Evolutionary conservation across 768 basidiomycete genomes (phyloP).

Genomic region (Rhodosporidiobolus sp.): DNA sequence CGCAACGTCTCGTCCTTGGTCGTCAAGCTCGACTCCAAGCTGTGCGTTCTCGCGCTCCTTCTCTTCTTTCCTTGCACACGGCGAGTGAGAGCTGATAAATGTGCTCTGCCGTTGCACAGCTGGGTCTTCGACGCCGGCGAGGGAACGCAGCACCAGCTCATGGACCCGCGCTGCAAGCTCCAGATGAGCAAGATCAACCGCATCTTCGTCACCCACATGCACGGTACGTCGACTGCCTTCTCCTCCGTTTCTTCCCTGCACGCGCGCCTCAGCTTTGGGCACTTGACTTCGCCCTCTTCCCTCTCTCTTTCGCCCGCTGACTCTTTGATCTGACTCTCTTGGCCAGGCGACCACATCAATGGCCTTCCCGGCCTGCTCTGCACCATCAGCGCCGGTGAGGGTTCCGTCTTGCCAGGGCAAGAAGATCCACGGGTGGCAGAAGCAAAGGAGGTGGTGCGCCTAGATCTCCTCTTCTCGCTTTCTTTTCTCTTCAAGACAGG

Average conservation of each 20-base stretch:
- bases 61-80: rapidly evolving
- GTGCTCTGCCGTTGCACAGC: background rate
- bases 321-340: background rate
- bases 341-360: slow-evolving; percentile 36
- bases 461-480: background rate
- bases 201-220: slow-evolving; percentile 82
- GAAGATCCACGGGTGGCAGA: slow-evolving; percentile 23
- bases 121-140: slow-evolving; percentile 44
- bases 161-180: slow-evolving; percentile 44
- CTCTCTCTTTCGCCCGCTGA: too few species aligned
- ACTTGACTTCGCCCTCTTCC: slow-evolving; percentile 58
- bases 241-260: slow-evolving; percentile 57
- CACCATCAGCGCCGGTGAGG: slow-evolving; percentile 36
- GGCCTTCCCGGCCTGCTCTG: slow-evolving; percentile 27
- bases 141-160: slow-evolving; percentile 42
- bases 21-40: slow-evolving; percentile 36
- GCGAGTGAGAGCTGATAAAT: background rate
- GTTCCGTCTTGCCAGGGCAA: slow-evolving; percentile 2
- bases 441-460: slow-evolving; percentile 2
- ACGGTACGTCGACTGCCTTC: slow-evolving; percentile 79
- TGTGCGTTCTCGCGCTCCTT: background rate
- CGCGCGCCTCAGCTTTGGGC: slow-evolving; percentile 60
- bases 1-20: slow-evolving; percentile 42
- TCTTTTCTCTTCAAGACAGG: background rate
- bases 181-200: slow-evolving; percentile 66